A percentile compares a stretch with the other conserved stretches of the same genome.
These are phyloP conservation scores for Trichomonas gallinae DNA, from an alignment of 208 protist genomes.

Conservation along the genomic window DNA sequence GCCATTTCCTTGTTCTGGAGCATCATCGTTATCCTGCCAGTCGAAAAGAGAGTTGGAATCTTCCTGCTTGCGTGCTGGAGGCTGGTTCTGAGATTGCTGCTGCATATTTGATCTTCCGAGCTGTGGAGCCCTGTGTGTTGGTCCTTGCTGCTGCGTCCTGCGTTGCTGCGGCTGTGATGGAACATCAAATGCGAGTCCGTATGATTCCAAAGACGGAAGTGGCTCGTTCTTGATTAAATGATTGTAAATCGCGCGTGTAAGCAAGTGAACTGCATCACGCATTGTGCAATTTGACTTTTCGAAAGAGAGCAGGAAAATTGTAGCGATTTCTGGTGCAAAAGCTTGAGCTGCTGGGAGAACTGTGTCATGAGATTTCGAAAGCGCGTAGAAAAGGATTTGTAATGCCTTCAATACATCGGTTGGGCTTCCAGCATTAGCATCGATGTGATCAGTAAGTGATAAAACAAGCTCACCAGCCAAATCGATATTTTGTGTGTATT, in stretches of 20 bases:
- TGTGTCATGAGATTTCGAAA: neutral
- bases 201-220: neutral
- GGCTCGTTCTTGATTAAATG: neutral
- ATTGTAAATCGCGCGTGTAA: neutral
- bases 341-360: neutral
- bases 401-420: neutral
- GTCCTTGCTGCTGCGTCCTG: neutral
- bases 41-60: neutral
- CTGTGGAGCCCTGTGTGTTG: neutral
- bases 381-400: neutral
- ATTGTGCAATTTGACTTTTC: neutral
- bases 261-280: neutral
- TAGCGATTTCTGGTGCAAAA: neutral
- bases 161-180: neutral
- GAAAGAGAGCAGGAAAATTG: neutral
- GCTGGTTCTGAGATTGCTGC: neutral
- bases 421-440: neutral
- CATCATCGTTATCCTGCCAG: neutral
- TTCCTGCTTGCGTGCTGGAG: neutral
- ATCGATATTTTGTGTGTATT: neutral
- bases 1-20: neutral
- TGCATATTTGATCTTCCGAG: neutral
- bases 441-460: neutral
- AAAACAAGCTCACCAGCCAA: neutral
- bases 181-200: neutral